A percentile compares a stretch with the other conserved stretches of the same genome.
phyloP scores from a whole-genome alignment of 1,284 basidiomycete species.

The Puccinia coronata region DNA sequence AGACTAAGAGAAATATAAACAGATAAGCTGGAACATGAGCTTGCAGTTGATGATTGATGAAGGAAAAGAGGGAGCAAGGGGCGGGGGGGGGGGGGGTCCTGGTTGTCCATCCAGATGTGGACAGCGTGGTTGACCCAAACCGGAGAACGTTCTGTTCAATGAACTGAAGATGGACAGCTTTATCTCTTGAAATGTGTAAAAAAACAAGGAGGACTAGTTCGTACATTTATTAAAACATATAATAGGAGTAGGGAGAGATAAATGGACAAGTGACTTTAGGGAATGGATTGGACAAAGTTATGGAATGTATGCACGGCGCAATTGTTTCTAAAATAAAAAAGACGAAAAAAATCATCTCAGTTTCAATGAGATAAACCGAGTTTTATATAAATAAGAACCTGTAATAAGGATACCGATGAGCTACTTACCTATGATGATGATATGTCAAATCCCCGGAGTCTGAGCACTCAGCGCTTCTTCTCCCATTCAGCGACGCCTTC shows the following conservation, averaged over 20 bases:
- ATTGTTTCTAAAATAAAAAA: background rate
- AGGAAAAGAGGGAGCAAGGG: background rate
- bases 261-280: background rate
- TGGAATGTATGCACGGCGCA: background rate
- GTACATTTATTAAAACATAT: background rate
- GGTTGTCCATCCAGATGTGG: too few relatives aligned
- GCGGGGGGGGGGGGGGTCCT: too few relatives aligned
- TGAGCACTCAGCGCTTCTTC: constrained; percentile 33
- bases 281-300: background rate
- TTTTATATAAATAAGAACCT: background rate
- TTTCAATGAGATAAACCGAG: background rate
- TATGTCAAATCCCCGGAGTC: background rate
- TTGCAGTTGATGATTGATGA: background rate
- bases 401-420: background rate
- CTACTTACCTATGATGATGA: background rate
- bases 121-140: background rate
- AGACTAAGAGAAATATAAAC: too few relatives aligned
- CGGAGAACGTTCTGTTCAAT: background rate
- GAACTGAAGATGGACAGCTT: background rate
- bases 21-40: too few relatives aligned
- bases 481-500: constrained; percentile 46
- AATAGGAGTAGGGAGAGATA: background rate
- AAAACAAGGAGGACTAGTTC: background rate
- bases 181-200: background rate
- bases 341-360: background rate